Evolutionary conservation across 345 rosid genomes (phyloP).

Genomic region (Rhizophora mangle): DNA sequence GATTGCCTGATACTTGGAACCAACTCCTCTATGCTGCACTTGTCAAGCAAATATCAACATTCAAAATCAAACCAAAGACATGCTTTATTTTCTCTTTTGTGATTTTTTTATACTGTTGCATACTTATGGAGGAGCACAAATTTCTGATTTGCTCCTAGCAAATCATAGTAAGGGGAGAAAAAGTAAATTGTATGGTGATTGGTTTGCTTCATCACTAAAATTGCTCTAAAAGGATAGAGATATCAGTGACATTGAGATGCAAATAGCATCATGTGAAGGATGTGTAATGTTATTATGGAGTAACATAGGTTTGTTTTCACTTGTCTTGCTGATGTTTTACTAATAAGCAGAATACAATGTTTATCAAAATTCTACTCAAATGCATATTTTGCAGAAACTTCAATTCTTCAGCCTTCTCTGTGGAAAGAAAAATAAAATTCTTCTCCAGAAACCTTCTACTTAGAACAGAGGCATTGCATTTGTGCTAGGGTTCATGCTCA

Average conservation of each 20-base stretch:
- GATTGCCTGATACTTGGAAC: slow-evolving; percentile 95
- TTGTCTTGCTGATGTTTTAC: background rate
- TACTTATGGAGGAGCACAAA: slow-evolving; percentile 11
- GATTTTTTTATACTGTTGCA: slow-evolving; percentile 12
- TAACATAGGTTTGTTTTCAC: slow-evolving; percentile 1
- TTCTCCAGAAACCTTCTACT: background rate
- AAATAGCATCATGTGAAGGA: background rate
- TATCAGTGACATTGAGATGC: no score
- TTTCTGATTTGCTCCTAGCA: slow-evolving; percentile 10
- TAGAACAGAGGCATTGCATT: background rate
- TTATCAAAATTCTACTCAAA: background rate
- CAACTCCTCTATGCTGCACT: slow-evolving; percentile 89
- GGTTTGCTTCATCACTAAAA: background rate
- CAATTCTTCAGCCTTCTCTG: background rate
- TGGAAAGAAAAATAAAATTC: background rate
- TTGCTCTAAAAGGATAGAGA: no score
- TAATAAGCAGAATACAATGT: no score
- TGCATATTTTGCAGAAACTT: background rate
- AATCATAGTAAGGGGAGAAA: slow-evolving; percentile 11
- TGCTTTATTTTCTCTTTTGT: background rate
- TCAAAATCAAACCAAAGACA: background rate
- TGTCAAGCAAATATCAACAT: slow-evolving; percentile 34
- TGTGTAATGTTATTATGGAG: background rate
- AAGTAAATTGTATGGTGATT: slow-evolving; percentile 39
- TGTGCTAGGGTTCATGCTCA: background rate